Percentiles rank a stretch among this genome's conserved stretches.
Conservation (phyloP, 2,329 filamentous ascomycete species). For the Trichoderma citrinoviride region DNA sequence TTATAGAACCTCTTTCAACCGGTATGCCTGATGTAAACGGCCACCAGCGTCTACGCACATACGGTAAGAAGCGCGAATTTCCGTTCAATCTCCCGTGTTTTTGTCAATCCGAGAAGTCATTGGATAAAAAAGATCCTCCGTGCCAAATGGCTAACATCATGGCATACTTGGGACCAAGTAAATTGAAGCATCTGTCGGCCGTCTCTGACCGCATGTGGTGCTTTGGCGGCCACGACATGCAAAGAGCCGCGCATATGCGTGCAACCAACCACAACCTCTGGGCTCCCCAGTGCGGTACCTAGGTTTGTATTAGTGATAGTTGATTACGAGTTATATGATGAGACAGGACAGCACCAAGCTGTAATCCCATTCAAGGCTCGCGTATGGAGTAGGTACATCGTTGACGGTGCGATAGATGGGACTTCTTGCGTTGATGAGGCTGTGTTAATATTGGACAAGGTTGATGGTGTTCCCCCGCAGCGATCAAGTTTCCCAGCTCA, state of each 20-base stretch:
- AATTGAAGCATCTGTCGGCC: background rate
- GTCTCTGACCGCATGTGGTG: background rate
- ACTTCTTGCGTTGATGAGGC: constrained; percentile 7
- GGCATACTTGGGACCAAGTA: background rate
- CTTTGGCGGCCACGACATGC: background rate
- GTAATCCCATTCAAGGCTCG: background rate
- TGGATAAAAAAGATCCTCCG: background rate
- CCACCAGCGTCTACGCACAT: too few species aligned
- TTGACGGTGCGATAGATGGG: background rate
- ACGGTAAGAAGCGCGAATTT: too few species aligned
- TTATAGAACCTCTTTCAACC: too few species aligned
- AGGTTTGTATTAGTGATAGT: too few species aligned
- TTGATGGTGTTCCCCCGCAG: background rate
- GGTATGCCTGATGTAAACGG: too few species aligned
- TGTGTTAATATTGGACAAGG: constrained; percentile 19
- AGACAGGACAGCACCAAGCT: too few species aligned
- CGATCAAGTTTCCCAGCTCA: background rate
- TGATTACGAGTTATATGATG: too few species aligned
- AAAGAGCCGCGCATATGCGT: background rate
- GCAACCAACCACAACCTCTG: background rate
- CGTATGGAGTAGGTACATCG: background rate
- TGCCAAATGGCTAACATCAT: background rate
- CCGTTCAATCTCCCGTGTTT: too few species aligned
- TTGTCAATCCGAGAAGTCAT: too few species aligned
- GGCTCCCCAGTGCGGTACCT: too few species aligned